Evolutionary conservation across 108 stramenopile species (phyloP).

Genomic region (Cylindrotheca fusiformis): DNA sequence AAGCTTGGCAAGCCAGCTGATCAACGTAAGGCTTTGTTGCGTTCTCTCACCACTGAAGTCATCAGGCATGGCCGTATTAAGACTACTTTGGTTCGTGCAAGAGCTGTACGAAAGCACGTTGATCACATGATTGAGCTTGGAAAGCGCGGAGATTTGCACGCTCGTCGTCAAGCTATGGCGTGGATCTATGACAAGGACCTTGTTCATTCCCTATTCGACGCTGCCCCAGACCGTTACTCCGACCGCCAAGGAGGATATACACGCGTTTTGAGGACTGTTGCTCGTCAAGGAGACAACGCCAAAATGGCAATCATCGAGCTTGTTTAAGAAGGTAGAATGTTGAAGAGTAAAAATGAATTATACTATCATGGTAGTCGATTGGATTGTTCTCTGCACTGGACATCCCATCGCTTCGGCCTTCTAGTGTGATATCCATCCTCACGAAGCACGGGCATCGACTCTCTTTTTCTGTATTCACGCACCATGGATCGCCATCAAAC

Average conservation of each 20-base stretch:
- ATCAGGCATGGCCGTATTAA: constrained; percentile 98
- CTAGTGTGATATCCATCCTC: too few relatives aligned
- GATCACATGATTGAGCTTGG: constrained; percentile 96
- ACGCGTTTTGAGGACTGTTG: constrained; percentile 90
- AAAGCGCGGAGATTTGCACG: constrained; percentile 93
- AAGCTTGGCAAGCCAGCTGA: constrained; percentile 93
- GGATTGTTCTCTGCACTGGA: too few relatives aligned
- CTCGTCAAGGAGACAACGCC: constrained; percentile 95
- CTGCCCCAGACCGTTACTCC: constrained; percentile 90
- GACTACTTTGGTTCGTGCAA: constrained; percentile 92
- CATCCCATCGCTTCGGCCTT: too few relatives aligned
- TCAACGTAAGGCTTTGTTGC: constrained; percentile 96
- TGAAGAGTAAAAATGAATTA: constrained; percentile 1
- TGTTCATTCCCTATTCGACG: constrained; percentile 94
- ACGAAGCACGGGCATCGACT: too few relatives aligned
- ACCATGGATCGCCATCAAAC: too few relatives aligned
- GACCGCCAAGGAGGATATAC: constrained; percentile 90
- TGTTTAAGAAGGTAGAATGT: constrained; percentile 59
- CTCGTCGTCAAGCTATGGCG: constrained; percentile 90
- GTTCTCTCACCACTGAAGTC: constrained; percentile 93
- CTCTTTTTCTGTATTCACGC: too few relatives aligned
- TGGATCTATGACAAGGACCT: constrained; percentile 97
- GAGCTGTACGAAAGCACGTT: constrained; percentile 91
- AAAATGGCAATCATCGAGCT: constrained; percentile 97
- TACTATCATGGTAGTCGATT: too few relatives aligned